Conservation (phyloP, 2,329 filamentous ascomycete genomes). For the Phyllosticta capitalensis region DNA sequence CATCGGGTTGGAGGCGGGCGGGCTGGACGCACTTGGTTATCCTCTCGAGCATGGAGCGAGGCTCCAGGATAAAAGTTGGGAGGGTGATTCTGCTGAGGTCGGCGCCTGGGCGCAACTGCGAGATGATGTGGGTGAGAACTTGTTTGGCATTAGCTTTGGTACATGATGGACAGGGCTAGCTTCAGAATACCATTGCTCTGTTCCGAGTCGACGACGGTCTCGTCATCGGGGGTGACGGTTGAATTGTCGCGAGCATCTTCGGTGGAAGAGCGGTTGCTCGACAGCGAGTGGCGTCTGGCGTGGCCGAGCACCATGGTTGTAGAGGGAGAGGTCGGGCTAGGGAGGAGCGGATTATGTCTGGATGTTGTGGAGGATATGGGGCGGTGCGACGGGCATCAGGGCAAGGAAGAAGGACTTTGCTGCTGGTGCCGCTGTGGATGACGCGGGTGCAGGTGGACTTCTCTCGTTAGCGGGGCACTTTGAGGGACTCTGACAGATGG, state of each 20-base stretch:
- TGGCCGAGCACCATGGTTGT: slow-evolving; percentile 39
- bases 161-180: not conserved
- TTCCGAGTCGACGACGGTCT: slow-evolving; percentile 76
- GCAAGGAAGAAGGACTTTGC: slow-evolving; percentile 9
- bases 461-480: slow-evolving; percentile 1
- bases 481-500: not conserved
- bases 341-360: not conserved
- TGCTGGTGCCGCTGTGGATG: slow-evolving; percentile 3
- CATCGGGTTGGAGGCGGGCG: not conserved
- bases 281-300: slow-evolving; percentile 36
- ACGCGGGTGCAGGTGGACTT: slow-evolving; percentile 9
- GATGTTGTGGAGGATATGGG: slow-evolving; percentile 7
- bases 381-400: slow-evolving; percentile 10
- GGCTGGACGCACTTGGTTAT: slow-evolving; percentile 76
- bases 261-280: slow-evolving; percentile 33
- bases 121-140: slow-evolving; percentile 97
- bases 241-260: slow-evolving; percentile 26
- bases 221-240: slow-evolving; percentile 48
- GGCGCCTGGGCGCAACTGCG: slow-evolving; percentile 87
- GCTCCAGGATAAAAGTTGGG: slow-evolving; percentile 96
- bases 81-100: slow-evolving; percentile 90
- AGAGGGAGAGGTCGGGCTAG: slow-evolving; percentile 9
- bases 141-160: slow-evolving; percentile 6
- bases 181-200: slow-evolving; percentile 71
- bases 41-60: slow-evolving; percentile 92